phyloP scores from a whole-genome alignment of 768 basidiomycete species.

The Boletus reticuloceps region DNA sequence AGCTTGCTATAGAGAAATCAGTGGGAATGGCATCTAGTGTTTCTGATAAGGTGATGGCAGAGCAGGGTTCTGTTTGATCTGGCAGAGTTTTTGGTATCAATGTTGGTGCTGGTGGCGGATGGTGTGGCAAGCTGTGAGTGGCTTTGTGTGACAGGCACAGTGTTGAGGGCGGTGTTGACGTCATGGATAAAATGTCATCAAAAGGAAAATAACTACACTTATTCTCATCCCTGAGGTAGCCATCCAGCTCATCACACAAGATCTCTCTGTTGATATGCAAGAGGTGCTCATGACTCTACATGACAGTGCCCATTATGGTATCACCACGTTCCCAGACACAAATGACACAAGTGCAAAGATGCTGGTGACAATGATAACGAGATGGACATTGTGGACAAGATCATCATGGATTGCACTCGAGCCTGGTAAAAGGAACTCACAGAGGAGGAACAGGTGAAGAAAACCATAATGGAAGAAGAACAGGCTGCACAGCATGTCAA shows the following conservation, averaged over 20 bases:
- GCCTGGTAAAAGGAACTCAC: slow-evolving; percentile 40
- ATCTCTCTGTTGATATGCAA: slow-evolving; percentile 48
- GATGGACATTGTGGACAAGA: slow-evolving; percentile 36
- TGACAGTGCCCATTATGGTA: slow-evolving; percentile 80
- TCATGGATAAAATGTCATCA: no score
- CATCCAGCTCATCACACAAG: slow-evolving; percentile 74
- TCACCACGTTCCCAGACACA: slow-evolving; percentile 73
- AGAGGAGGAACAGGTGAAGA: slow-evolving; percentile 38
- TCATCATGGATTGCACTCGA: slow-evolving; percentile 44
- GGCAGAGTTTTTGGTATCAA: no score
- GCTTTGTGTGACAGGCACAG: no score
- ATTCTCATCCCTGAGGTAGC: slow-evolving; percentile 89
- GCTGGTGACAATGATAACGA: slow-evolving; percentile 37
- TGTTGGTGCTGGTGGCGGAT: no score
- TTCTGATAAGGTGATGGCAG: no score
- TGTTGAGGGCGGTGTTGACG: no score
- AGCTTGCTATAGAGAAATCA: no score
- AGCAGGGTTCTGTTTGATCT: no score
- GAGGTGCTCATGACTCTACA: slow-evolving; percentile 59
- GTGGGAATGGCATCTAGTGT: no score
- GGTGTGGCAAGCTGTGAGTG: no score
- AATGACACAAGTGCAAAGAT: slow-evolving; percentile 27
- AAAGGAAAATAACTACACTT: no score
- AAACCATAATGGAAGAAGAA: slow-evolving; percentile 23
- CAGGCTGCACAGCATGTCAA: slow-evolving; percentile 20